Conservation (phyloP, 1,284 basidiomycete genomes). For the Malassezia pachydermatis region DNA sequence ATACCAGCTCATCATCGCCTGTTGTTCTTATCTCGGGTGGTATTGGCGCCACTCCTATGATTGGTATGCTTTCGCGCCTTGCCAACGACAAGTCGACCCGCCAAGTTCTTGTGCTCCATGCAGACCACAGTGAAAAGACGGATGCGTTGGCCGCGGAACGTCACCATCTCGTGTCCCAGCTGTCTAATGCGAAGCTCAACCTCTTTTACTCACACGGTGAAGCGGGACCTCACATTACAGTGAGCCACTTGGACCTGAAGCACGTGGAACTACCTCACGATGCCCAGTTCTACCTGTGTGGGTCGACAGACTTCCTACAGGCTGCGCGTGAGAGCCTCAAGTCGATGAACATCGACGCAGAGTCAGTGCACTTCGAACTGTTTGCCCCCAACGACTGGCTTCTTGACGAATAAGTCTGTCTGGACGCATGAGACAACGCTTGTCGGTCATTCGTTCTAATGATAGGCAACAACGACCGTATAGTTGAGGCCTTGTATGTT, state of each 20-base stretch:
- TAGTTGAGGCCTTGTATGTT: no score
- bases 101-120: background rate
- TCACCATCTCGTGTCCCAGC: background rate
- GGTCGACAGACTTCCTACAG: conserved; percentile 4
- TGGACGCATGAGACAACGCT: no score
- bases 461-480: no score
- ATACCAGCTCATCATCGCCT: background rate
- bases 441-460: background rate
- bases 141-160: conserved; percentile 1
- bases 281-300: conserved; percentile 10
- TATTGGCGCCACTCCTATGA: conserved; percentile 14
- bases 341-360: background rate
- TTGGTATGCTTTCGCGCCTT: conserved; percentile 7
- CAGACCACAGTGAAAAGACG: background rate
- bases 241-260: conserved; percentile 1
- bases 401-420: background rate
- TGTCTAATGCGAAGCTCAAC: background rate
- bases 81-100: conserved; percentile 2
- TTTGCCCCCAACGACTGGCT: conserved; percentile 17
- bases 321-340: background rate
- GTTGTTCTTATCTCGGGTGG: conserved; percentile 10
- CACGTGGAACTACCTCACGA: background rate
- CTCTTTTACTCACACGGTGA: conserved; percentile 1
- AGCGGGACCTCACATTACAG: background rate
- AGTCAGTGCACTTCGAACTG: conserved; percentile 6